These are phyloP conservation scores for Candida maesae DNA, from an alignment of 805 yeast species.

Conservation along the genomic window DNA sequence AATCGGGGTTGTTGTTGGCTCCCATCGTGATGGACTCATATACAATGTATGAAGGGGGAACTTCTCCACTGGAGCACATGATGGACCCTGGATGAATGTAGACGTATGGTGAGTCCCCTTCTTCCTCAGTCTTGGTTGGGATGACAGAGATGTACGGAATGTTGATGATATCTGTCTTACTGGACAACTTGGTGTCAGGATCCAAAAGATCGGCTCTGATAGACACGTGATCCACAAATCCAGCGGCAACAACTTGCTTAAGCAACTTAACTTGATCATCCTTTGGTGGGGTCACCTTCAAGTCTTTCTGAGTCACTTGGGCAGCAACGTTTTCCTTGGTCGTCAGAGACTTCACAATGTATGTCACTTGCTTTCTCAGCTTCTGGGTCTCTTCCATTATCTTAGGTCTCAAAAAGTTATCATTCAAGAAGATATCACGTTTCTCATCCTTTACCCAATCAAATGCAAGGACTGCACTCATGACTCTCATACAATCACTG, in stretches of 20 bases:
- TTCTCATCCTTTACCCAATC: slow-evolving; percentile 62
- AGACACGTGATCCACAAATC: slow-evolving; percentile 88
- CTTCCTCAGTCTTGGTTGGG: slow-evolving; percentile 30
- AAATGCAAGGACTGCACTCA: slow-evolving; percentile 83
- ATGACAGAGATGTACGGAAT: slow-evolving; percentile 65
- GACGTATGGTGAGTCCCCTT: slow-evolving; percentile 49
- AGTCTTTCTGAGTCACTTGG: slow-evolving; percentile 36
- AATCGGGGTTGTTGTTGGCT: slow-evolving; percentile 40
- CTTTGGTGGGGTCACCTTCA: slow-evolving; percentile 64
- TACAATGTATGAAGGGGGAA: slow-evolving; percentile 78
- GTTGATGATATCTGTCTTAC: slow-evolving; percentile 51
- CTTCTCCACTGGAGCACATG: slow-evolving; percentile 51
- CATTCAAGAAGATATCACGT: slow-evolving; percentile 45
- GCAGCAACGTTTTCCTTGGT: slow-evolving; percentile 57
- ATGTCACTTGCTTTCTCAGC: slow-evolving; percentile 72
- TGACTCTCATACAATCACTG: slow-evolving; percentile 70
- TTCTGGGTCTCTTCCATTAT: slow-evolving; percentile 82
- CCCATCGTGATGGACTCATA: slow-evolving; percentile 64
- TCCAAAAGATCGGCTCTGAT: slow-evolving; percentile 74
- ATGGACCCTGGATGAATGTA: slow-evolving; percentile 81
- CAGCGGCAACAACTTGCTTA: slow-evolving; percentile 90
- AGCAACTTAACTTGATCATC: slow-evolving; percentile 68
- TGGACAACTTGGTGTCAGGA: slow-evolving; percentile 55
- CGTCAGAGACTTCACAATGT: slow-evolving; percentile 66
- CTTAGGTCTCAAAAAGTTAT: slow-evolving; percentile 72